These are phyloP conservation scores for Macroventuria anomochaeta DNA, from an alignment of 2,329 filamentous ascomycete genomes.

Conservation along the genomic window DNA sequence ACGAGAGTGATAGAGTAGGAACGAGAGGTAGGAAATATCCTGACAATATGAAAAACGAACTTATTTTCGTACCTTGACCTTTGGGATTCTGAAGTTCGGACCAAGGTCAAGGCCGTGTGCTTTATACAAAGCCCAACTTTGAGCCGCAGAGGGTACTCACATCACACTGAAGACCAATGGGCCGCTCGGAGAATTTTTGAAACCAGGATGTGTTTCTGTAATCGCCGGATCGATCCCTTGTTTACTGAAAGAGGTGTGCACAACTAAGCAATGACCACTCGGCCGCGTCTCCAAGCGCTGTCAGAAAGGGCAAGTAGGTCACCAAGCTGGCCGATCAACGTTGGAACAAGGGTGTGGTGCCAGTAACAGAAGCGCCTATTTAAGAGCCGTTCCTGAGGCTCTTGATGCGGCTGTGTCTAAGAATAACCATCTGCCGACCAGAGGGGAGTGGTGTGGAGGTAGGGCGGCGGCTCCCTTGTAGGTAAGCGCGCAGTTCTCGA, in stretches of 20 bases:
- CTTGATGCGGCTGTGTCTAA: slow-evolving; percentile 47
- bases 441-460: slow-evolving; percentile 35
- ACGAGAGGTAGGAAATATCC: slow-evolving; percentile 42
- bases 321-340: slow-evolving; percentile 38
- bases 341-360: slow-evolving; percentile 32
- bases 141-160: slow-evolving; percentile 36
- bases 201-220: slow-evolving; percentile 50
- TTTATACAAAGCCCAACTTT: slow-evolving; percentile 39
- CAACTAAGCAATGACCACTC: slow-evolving; percentile 42
- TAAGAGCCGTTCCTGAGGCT: slow-evolving; percentile 34
- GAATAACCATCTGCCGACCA: slow-evolving; percentile 33
- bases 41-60: slow-evolving; percentile 44
- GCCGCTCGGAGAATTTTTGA: slow-evolving; percentile 49
- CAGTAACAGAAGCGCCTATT: slow-evolving; percentile 47
- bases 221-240: slow-evolving; percentile 45
- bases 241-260: slow-evolving; percentile 36
- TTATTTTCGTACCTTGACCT: slow-evolving; percentile 35
- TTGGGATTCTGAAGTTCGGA: slow-evolving; percentile 34
- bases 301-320: slow-evolving; percentile 38
- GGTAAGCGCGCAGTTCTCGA: slow-evolving; percentile 25
- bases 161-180: slow-evolving; percentile 36
- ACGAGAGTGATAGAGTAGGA: slow-evolving; percentile 41
- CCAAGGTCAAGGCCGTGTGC: slow-evolving; percentile 26
- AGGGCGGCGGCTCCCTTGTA: slow-evolving; percentile 35
- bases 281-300: slow-evolving; percentile 39